Percentiles rank a stretch among this genome's conserved stretches.
These are phyloP conservation scores for Epithemia pelagica DNA, from an alignment of 108 stramenopile genomes.

Conservation along the genomic window DNA sequence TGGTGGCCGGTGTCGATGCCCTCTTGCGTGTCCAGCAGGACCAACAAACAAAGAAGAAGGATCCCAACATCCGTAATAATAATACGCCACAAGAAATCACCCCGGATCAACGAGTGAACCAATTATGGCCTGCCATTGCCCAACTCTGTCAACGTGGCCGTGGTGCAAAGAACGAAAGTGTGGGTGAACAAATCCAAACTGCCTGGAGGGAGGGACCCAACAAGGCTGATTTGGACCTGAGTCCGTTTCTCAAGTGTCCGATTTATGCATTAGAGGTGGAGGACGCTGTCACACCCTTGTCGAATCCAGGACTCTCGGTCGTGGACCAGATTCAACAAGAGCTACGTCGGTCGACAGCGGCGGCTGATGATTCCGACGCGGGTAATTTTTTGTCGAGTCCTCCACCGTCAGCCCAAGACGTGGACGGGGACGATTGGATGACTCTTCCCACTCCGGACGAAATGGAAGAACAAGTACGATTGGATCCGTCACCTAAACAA, in stretches of 20 bases:
- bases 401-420: conserved; percentile 27
- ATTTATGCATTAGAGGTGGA: conserved; percentile 48
- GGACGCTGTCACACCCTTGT: conserved; percentile 23
- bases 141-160: not conserved
- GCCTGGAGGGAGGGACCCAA: conserved; percentile 56
- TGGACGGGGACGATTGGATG: conserved; percentile 62
- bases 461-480: conserved; percentile 23
- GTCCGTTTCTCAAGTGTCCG: conserved; percentile 44
- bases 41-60: conserved; percentile 1
- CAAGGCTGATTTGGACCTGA: conserved; percentile 15
- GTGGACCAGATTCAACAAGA: conserved; percentile 29
- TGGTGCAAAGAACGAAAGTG: conserved; percentile 7
- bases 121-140: not conserved
- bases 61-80: too few relatives aligned
- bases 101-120: not conserved
- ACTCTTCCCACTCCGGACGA: conserved; percentile 18
- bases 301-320: conserved; percentile 38
- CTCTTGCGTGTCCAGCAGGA: conserved; percentile 10
- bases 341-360: conserved; percentile 1
- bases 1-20: conserved; percentile 50
- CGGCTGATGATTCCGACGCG: not conserved
- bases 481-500: not conserved
- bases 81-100: not conserved
- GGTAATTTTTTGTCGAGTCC: not conserved
- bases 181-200: conserved; percentile 22